Base-by-base conservation (phyloP, 2,329 filamentous ascomycete genomes). In the Aspergillus eucalypticola region DNA sequence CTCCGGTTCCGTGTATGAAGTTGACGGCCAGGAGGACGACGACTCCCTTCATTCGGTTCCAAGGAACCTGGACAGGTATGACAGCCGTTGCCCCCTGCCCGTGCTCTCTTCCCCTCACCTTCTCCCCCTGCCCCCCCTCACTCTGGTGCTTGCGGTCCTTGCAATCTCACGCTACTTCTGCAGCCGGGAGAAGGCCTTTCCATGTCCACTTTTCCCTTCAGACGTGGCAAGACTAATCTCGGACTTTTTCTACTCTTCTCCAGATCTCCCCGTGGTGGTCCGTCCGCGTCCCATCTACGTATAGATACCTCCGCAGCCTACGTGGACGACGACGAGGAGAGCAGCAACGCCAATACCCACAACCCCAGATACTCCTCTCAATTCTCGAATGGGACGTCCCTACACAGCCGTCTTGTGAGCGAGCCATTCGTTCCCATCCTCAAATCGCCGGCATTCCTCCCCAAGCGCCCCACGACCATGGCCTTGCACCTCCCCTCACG, bases 401-500 rank as follows among this genome's bases (percentile, higher is more conserved):
- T 76, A 52, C 76, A 78, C 64, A 74, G 67, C 60, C 76, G 77
- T 69, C 73, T 79, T 60, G 72, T 75, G 62, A 79, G 76, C 68
- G 76, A 79, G 68, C 76, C 78, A 23, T 73, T 78, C 61, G 75
- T 79, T 79, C 86, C 54, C 83, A 88, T 67, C 89, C 89, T 60
- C 90, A 90, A 38, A 88, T 97, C 67, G 89, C 91, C 57, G 84
- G 25, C 55, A 21, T 88, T 70, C 82, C 86, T 60, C 56, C 68
- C 71, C 58, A 71, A 72, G 64, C 73, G 76, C 51, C 68, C 76
- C 50, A 69, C 71, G 59, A 77, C 74, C 41, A 82, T 81, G 79
- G 78, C 77, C 51, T 68, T 81, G 59, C 78, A 81, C 64, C 73
- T 75, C 13, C 73, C 74, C 23, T 61, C 72, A 42, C 75, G 73